Conservation (phyloP, 108 stramenopile species). For the Bacterosira constricta region DNA sequence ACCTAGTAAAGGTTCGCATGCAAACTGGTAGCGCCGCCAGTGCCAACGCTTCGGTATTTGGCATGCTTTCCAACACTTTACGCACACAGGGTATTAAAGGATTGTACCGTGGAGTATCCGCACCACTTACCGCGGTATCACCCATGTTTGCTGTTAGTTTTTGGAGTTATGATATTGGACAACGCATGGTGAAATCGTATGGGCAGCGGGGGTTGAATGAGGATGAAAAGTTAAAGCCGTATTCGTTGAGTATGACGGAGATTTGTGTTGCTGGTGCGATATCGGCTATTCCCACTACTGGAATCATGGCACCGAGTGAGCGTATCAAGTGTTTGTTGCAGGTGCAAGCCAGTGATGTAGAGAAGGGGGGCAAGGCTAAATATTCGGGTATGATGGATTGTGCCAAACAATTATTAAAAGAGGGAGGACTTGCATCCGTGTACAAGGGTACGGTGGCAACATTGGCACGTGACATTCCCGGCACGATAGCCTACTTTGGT, state of each 20-base stretch:
- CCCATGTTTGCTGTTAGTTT: slow-evolving; percentile 93
- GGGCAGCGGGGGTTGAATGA: slow-evolving; percentile 22
- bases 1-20: slow-evolving; percentile 79
- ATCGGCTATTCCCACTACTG: slow-evolving; percentile 82
- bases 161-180: slow-evolving; percentile 91
- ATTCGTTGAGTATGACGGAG: slow-evolving; percentile 60
- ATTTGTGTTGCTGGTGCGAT: slow-evolving; percentile 80
- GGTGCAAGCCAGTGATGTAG: slow-evolving; percentile 64
- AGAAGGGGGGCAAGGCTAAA: slow-evolving; percentile 59
- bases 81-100: slow-evolving; percentile 75
- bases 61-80: slow-evolving; percentile 69
- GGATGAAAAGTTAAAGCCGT: slow-evolving; percentile 35
- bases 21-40: slow-evolving; percentile 54
- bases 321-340: slow-evolving; percentile 92
- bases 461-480: slow-evolving; percentile 86
- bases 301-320: slow-evolving; percentile 86
- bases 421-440: slow-evolving; percentile 78
- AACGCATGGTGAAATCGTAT: slow-evolving; percentile 48
- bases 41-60: slow-evolving; percentile 54
- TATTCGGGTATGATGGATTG: slow-evolving; percentile 84
- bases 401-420: slow-evolving; percentile 53
- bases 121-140: slow-evolving; percentile 85
- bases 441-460: slow-evolving; percentile 84
- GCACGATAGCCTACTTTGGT: slow-evolving; percentile 88
- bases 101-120: slow-evolving; percentile 86